Conservation (phyloP, 805 yeast species). For the Wilhelminamyces savonicus region DNA sequence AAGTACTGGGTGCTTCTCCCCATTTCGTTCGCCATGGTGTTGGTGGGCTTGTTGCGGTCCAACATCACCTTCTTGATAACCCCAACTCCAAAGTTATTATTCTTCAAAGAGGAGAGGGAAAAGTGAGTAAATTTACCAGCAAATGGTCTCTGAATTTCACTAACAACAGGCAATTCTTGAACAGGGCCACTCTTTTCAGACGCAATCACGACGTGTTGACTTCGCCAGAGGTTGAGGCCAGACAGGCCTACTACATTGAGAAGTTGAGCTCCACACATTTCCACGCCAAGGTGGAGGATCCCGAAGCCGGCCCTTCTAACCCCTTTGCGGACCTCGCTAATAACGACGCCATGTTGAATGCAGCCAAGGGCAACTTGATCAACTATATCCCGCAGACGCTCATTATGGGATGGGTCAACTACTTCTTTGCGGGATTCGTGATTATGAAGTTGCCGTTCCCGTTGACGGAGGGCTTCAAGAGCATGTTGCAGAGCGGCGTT, state of each 20-base stretch:
- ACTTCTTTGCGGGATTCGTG: conserved; percentile 86
- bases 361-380: conserved; percentile 77
- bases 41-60: conserved; percentile 75
- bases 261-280: conserved; percentile 49
- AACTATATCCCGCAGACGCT: conserved; percentile 87
- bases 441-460: conserved; percentile 83
- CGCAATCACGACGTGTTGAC: conserved; percentile 48
- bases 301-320: conserved; percentile 39
- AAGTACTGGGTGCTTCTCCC: conserved; percentile 90
- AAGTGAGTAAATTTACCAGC: conserved; percentile 17
- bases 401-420: conserved; percentile 94
- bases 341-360: conserved; percentile 65
- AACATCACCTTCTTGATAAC: conserved; percentile 57
- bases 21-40: conserved; percentile 81
- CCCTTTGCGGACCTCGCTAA: conserved; percentile 68
- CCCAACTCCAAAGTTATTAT: conserved; percentile 50
- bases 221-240: conserved; percentile 42
- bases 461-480: conserved; percentile 79
- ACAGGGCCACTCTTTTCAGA: conserved; percentile 53
- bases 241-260: conserved; percentile 44
- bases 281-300: conserved; percentile 41
- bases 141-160: conserved; percentile 1
- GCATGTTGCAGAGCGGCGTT: conserved; percentile 87
- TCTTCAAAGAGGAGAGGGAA: conserved; percentile 46
- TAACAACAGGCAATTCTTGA: conserved; percentile 44